A percentile compares a stretch with the other conserved stretches of the same genome.
Conservation (phyloP, 129 eudicot genomes). For the Artemisia tridentata region DNA sequence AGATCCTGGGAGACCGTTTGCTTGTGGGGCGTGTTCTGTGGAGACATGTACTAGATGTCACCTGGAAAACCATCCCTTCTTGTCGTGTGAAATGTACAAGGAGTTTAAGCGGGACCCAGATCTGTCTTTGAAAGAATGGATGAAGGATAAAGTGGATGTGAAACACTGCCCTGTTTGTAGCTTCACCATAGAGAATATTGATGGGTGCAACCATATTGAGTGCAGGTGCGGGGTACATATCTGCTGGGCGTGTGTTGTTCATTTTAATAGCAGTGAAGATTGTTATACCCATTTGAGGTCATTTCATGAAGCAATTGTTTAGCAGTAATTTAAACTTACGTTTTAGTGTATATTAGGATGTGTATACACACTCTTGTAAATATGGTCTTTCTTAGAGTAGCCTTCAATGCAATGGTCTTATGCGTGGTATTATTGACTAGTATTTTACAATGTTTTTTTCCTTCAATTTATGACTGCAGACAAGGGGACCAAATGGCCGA, state of each 20-base stretch:
- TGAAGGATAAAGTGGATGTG: slow-evolving; percentile 67
- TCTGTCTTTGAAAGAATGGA: slow-evolving; percentile 75
- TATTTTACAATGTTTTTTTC: not conserved
- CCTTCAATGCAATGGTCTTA: not conserved
- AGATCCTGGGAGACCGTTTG: slow-evolving; percentile 39
- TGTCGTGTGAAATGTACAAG: slow-evolving; percentile 74
- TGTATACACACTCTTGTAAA: not conserved
- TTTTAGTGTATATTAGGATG: not conserved
- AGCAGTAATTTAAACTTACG: not conserved
- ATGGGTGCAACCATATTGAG: slow-evolving; percentile 91
- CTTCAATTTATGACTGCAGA: too few species aligned
- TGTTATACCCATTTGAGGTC: slow-evolving; percentile 74
- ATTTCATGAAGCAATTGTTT: slow-evolving; percentile 48
- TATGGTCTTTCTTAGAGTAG: not conserved
- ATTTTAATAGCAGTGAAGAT: slow-evolving; percentile 49
- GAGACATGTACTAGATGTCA: slow-evolving; percentile 90
- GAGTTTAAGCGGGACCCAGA: slow-evolving; percentile 88
- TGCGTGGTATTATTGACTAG: not conserved
- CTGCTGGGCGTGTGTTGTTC: slow-evolving; percentile 84
- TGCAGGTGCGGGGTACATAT: slow-evolving; percentile 92
- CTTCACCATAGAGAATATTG: slow-evolving; percentile 78
- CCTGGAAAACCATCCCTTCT: slow-evolving; percentile 72
- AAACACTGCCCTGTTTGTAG: slow-evolving; percentile 70
- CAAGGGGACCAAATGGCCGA: too few species aligned
- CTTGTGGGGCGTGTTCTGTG: slow-evolving; percentile 76